phyloP scores from a whole-genome alignment of 169 alveolate genomes.

The Toxoplasma gondii region DNA sequence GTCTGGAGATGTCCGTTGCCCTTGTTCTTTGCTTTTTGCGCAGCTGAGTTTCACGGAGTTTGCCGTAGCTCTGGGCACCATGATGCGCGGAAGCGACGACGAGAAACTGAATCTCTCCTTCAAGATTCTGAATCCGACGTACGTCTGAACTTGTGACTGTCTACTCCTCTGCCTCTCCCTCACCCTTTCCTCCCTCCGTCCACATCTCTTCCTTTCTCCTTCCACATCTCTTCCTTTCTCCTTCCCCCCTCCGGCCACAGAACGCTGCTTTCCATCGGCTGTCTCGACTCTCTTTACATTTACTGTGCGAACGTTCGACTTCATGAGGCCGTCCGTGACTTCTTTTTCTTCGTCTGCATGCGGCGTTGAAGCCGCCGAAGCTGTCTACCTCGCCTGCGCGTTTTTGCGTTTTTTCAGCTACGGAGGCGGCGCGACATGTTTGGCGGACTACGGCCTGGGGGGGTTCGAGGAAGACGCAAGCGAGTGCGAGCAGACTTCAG shows the following conservation, averaged over 20 bases:
- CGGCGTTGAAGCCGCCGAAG: background rate
- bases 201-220: background rate
- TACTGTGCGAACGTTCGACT: background rate
- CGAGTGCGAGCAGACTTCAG: background rate
- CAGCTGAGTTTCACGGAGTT: constrained; percentile 71
- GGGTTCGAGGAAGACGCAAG: background rate
- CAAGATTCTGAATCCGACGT: constrained; percentile 67
- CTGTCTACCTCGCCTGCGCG: background rate
- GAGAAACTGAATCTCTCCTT: constrained; percentile 68
- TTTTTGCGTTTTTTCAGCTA: background rate
- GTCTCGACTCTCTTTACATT: background rate
- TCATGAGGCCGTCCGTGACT: background rate
- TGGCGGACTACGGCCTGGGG: constrained; percentile 27
- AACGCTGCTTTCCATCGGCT: background rate
- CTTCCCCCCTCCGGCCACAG: background rate
- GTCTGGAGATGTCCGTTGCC: background rate
- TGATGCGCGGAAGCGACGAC: constrained; percentile 73
- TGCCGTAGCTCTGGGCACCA: constrained; percentile 68
- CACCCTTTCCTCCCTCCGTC: background rate
- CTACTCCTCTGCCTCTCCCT: background rate
- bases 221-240: background rate
- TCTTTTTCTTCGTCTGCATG: background rate
- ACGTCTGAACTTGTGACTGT: background rate
- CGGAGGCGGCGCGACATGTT: constrained; percentile 34
- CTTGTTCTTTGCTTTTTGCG: background rate